Conservation (phyloP, 208 protist species). For the Acanthamoeba comandoni region DNA sequence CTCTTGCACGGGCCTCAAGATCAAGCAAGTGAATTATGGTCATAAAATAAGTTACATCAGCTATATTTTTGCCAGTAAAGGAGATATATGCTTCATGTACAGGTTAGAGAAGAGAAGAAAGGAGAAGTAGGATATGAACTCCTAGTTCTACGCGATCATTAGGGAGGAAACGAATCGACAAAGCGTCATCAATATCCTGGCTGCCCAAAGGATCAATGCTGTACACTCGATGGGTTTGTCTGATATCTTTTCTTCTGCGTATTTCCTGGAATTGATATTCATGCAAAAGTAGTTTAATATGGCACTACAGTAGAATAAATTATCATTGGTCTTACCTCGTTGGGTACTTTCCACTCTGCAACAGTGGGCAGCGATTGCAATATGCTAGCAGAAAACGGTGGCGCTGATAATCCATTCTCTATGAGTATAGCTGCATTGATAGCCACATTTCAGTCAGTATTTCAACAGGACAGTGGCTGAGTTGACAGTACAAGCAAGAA, state of each 20-base stretch:
- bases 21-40: slow-evolving; percentile 93
- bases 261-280: slow-evolving; percentile 79
- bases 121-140: slow-evolving; percentile 72
- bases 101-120: background rate
- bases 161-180: slow-evolving; percentile 80
- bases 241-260: slow-evolving; percentile 90
- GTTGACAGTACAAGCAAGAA: slow-evolving; percentile 33
- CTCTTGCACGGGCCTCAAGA: slow-evolving; percentile 93
- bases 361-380: slow-evolving; percentile 22
- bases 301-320: slow-evolving; percentile 7
- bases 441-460: background rate
- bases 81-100: background rate
- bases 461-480: background rate
- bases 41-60: slow-evolving; percentile 96
- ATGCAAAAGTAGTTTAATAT: background rate
- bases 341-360: slow-evolving; percentile 3
- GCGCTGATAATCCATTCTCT: slow-evolving; percentile 33
- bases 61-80: slow-evolving; percentile 91
- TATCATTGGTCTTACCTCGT: background rate
- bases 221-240: slow-evolving; percentile 91
- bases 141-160: slow-evolving; percentile 75
- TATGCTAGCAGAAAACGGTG: slow-evolving; percentile 42
- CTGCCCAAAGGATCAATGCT: slow-evolving; percentile 95
- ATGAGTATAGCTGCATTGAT: slow-evolving; percentile 16
- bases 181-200: slow-evolving; percentile 91